Percentiles rank a stretch among this genome's conserved stretches.
Evolutionary conservation across 192 early-diverging fungal species (phyloP).

Genomic region (Dissophora globulifera): DNA sequence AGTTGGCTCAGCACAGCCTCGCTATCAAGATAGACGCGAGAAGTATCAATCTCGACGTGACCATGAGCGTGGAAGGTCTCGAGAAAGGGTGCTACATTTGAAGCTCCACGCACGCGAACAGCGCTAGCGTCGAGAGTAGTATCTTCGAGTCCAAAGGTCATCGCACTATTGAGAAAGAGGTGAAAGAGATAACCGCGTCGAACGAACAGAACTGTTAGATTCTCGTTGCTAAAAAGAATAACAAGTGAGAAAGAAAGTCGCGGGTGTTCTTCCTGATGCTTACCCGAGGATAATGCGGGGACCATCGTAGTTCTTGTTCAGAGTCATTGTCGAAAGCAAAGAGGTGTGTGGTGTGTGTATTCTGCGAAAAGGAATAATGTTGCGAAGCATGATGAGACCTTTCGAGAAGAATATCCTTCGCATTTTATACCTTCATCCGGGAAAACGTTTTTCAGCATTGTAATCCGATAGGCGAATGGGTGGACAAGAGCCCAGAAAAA

Average conservation of each 20-base stretch:
- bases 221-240: neutral
- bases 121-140: neutral
- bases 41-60: slow-evolving; percentile 14
- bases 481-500: too few relatives aligned
- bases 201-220: neutral
- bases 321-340: too few relatives aligned
- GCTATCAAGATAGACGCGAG: slow-evolving; percentile 9
- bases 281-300: slow-evolving; percentile 41
- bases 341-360: too few relatives aligned
- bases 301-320: too few relatives aligned
- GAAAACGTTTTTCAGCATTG: too few relatives aligned
- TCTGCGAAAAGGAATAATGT: too few relatives aligned
- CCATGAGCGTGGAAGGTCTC: slow-evolving; percentile 18
- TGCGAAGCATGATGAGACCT: too few relatives aligned
- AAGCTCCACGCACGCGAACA: slow-evolving; percentile 6
- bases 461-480: too few relatives aligned
- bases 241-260: too few relatives aligned
- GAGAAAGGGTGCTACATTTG: slow-evolving; percentile 6
- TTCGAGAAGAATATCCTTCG: too few relatives aligned
- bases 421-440: too few relatives aligned
- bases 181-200: neutral
- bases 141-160: slow-evolving; percentile 33
- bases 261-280: too few relatives aligned
- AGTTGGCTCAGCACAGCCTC: slow-evolving; percentile 24
- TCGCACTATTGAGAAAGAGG: slow-evolving; percentile 26